Conservation (phyloP, 139 green algal genomes). For the Edaphochlamys debaryana region DNA sequence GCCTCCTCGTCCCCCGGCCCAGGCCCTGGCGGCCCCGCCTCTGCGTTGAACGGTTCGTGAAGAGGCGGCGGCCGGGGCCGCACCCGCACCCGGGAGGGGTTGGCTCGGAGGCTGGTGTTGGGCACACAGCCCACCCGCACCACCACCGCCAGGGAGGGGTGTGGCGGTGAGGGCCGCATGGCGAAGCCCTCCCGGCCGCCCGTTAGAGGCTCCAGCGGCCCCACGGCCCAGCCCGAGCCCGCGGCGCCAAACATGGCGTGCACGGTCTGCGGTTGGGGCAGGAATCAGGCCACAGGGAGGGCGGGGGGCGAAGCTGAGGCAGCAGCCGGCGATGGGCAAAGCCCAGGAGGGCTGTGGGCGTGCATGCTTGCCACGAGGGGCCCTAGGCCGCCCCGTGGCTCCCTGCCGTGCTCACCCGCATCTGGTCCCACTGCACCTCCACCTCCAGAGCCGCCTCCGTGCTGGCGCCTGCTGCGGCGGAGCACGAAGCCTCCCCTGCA, state of each 20-base stretch:
- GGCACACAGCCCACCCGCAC: background rate
- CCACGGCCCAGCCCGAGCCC: background rate
- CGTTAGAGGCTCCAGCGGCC: background rate
- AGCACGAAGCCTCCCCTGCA: too few species aligned
- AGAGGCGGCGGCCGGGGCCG: background rate
- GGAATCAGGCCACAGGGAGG: background rate
- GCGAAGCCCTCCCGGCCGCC: background rate
- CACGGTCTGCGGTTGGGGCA: background rate
- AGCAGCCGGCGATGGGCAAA: background rate
- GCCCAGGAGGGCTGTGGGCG: background rate
- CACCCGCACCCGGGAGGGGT: background rate
- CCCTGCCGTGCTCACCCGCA: background rate
- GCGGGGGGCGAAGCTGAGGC: background rate
- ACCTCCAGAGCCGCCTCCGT: background rate
- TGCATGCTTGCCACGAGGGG: too few species aligned
- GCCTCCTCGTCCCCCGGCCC: background rate
- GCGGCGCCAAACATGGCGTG: background rate
- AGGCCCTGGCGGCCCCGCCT: too few species aligned
- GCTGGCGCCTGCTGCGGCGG: too few species aligned
- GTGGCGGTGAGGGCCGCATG: background rate
- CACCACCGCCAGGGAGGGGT: background rate
- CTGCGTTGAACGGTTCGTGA: too few species aligned
- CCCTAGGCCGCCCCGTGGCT: too few species aligned
- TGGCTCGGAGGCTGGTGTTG: conserved; percentile 18
- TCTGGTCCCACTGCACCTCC: conserved; percentile 43